phyloP scores from a whole-genome alignment of 2,329 filamentous ascomycete species.

The Cladosporium velox region DNA sequence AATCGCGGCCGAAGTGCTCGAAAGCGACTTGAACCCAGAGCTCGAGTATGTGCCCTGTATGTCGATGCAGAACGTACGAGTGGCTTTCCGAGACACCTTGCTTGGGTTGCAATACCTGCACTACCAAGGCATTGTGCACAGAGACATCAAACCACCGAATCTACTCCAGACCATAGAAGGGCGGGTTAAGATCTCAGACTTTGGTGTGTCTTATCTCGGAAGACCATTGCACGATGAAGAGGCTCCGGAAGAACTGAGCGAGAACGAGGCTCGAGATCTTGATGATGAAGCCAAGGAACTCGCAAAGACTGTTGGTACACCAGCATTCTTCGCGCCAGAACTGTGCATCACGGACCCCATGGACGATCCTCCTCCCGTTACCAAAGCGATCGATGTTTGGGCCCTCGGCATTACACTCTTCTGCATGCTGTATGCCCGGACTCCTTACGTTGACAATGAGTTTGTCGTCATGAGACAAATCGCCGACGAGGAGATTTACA shows the following conservation, averaged over 20 bases:
- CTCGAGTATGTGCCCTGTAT: slow-evolving; percentile 92
- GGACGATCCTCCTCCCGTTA: slow-evolving; percentile 70
- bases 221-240: slow-evolving; percentile 71
- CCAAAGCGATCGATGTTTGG: slow-evolving; percentile 95
- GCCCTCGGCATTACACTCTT: slow-evolving; percentile 94
- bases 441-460: slow-evolving; percentile 91
- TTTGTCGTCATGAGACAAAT: slow-evolving; percentile 91
- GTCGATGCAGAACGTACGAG: slow-evolving; percentile 78
- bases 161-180: slow-evolving; percentile 82
- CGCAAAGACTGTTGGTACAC: slow-evolving; percentile 97
- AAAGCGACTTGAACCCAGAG: slow-evolving; percentile 77
- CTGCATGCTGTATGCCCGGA: slow-evolving; percentile 89
- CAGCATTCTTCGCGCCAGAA: slow-evolving; percentile 96
- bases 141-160: slow-evolving; percentile 68
- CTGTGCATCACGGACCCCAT: slow-evolving; percentile 84
- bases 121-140: slow-evolving; percentile 54
- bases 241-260: slow-evolving; percentile 66
- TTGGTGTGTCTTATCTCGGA: slow-evolving; percentile 96
- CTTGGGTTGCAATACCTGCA: slow-evolving; percentile 87
- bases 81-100: slow-evolving; percentile 88
- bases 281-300: slow-evolving; percentile 86
- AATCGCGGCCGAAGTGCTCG: slow-evolving; percentile 46
- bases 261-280: slow-evolving; percentile 78
- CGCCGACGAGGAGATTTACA: slow-evolving; percentile 87
- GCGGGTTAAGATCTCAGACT: slow-evolving; percentile 96